A percentile compares a stretch with the other conserved stretches of the same genome.
phyloP scores from a whole-genome alignment of 495 filamentous ascomycete genomes.

The Podospora pseudocomata region DNA sequence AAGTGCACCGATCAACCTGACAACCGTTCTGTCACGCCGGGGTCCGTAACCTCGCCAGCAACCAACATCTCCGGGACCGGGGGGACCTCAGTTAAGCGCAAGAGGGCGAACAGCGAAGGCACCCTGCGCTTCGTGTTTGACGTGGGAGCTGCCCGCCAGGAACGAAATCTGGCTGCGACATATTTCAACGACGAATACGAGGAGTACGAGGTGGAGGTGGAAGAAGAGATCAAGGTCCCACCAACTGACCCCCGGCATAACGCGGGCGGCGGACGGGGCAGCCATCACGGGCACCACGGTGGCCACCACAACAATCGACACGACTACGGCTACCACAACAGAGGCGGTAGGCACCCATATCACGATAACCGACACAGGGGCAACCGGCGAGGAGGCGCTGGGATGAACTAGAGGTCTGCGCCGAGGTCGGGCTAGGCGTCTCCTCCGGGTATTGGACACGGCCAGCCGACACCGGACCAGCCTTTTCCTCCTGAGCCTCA shows the following conservation, averaged over 20 bases:
- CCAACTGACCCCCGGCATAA: constrained; percentile 29
- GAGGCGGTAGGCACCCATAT: constrained; percentile 22
- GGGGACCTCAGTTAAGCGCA: constrained; percentile 39
- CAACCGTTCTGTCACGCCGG: constrained; percentile 32
- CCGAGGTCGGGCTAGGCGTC: neutral
- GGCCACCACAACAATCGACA: constrained; percentile 14
- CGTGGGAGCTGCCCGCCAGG: constrained; percentile 65
- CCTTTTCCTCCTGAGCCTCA: too few species aligned
- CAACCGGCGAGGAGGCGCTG: constrained; percentile 16
- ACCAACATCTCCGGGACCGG: constrained; percentile 32
- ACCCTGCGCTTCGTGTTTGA: constrained; percentile 92
- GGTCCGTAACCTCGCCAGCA: constrained; percentile 37
- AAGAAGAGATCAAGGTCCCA: constrained; percentile 41
- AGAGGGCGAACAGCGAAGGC: constrained; percentile 60
- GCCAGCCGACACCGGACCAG: too few species aligned
- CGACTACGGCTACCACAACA: constrained; percentile 28
- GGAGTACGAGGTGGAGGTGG: constrained; percentile 67
- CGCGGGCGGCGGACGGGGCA: constrained; percentile 18
- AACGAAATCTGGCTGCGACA: constrained; percentile 62
- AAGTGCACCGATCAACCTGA: constrained; percentile 39
- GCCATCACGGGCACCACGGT: constrained; percentile 14
- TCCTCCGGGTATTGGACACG: neutral
- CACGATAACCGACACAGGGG: constrained; percentile 26
- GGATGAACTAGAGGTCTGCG: neutral
- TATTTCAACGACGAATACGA: constrained; percentile 76